These are phyloP conservation scores for Strobilomyces echinocephalus DNA, from an alignment of 768 basidiomycete genomes.

Conservation along the genomic window DNA sequence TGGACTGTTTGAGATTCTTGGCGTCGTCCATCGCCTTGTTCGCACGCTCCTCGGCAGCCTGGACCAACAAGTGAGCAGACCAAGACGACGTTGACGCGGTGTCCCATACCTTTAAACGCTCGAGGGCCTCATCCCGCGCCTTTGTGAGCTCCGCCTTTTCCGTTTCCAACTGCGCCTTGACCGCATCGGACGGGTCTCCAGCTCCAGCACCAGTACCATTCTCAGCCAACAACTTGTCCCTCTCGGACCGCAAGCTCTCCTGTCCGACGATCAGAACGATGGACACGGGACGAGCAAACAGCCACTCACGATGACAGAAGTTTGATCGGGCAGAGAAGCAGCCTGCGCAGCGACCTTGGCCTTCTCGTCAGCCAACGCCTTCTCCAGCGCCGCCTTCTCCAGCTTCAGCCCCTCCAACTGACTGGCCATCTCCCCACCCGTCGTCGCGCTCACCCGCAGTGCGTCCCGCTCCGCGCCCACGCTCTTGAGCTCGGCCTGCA, in stretches of 20 bases:
- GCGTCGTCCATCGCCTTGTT: conserved; percentile 42
- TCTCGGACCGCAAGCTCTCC: conserved; percentile 53
- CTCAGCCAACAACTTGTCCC: conserved; percentile 58
- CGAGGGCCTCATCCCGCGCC: conserved; percentile 54
- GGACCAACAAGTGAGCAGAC: conserved; percentile 2
- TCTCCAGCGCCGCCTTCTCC: conserved; percentile 38
- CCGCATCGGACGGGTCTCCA: conserved; percentile 27
- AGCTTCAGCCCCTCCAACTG: conserved; percentile 35
- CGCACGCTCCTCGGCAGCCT: conserved; percentile 41
- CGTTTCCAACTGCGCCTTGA: conserved; percentile 45
- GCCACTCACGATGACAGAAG: conserved; percentile 31
- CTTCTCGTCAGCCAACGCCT: conserved; percentile 36
- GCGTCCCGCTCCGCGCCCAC: conserved; percentile 28
- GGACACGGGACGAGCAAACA: neutral
- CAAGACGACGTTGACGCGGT: neutral
- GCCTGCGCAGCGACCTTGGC: conserved; percentile 18
- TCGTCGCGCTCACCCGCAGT: conserved; percentile 15
- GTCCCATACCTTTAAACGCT: conserved; percentile 50
- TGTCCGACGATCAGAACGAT: conserved; percentile 22
- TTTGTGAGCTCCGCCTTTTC: conserved; percentile 58
- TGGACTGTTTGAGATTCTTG: conserved; percentile 35
- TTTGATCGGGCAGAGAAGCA: conserved; percentile 20
- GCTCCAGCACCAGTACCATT: conserved; percentile 33
- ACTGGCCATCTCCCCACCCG: conserved; percentile 21
- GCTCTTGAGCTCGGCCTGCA: conserved; percentile 27